These are phyloP conservation scores for Boletus rufocinnamomeus DNA, from an alignment of 768 basidiomycete species.

Conservation along the genomic window DNA sequence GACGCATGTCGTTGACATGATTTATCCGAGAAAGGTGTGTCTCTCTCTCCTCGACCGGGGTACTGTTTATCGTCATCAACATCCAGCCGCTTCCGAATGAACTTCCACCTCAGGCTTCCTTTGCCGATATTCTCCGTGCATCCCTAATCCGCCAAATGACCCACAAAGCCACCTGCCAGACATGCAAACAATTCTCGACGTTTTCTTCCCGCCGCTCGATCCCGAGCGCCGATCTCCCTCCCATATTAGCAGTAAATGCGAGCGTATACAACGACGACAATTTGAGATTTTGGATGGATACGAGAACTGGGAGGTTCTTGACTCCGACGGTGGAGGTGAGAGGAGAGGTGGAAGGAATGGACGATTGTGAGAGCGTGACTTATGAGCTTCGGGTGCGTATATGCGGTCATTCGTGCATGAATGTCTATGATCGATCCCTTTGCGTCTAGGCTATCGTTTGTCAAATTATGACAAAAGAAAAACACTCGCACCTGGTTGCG, in stretches of 20 bases:
- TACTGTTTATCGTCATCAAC: neutral
- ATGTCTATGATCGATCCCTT: neutral
- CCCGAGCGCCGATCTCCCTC: slow-evolving; percentile 67
- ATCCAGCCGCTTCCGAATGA: slow-evolving; percentile 41
- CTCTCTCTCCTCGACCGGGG: neutral
- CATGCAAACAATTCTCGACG: slow-evolving; percentile 75
- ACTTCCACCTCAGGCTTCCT: slow-evolving; percentile 46
- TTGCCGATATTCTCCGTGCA: slow-evolving; percentile 65
- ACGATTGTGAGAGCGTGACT: slow-evolving; percentile 53
- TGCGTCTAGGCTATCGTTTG: slow-evolving; percentile 70
- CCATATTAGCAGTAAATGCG: slow-evolving; percentile 85
- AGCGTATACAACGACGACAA: slow-evolving; percentile 77
- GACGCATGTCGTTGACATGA: slow-evolving; percentile 82
- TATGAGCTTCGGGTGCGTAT: slow-evolving; percentile 75
- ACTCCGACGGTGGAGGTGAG: slow-evolving; percentile 54
- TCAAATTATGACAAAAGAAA: slow-evolving; percentile 72
- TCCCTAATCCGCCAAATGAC: slow-evolving; percentile 81
- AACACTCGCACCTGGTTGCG: slow-evolving; percentile 82
- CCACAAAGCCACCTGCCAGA: slow-evolving; percentile 85
- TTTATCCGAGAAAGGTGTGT: slow-evolving; percentile 81
- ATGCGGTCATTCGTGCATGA: neutral
- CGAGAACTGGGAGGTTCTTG: slow-evolving; percentile 48
- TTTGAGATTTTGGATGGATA: slow-evolving; percentile 74
- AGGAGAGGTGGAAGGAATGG: slow-evolving; percentile 59
- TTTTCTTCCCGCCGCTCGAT: slow-evolving; percentile 73